Evolutionary conservation across 257 asterid species (phyloP).

Genomic region (Solanum rostratum): DNA sequence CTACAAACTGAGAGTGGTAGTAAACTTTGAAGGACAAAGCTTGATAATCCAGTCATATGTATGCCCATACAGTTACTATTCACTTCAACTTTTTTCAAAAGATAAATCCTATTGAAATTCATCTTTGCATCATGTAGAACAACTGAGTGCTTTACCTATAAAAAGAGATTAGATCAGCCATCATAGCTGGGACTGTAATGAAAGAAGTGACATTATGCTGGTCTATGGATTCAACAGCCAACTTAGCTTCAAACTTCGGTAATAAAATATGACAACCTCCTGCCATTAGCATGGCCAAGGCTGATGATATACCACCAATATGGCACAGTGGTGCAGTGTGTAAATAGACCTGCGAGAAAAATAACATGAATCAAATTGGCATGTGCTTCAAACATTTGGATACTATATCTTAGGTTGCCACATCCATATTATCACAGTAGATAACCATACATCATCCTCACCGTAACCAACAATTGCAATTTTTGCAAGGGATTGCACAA

Average conservation of each 20-base stretch:
- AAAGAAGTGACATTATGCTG: constrained; percentile 53
- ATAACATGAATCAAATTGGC: not conserved
- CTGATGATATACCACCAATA: constrained; percentile 92
- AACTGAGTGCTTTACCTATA: constrained; percentile 22
- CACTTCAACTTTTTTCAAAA: not conserved
- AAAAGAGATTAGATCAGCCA: constrained; percentile 71
- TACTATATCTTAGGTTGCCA: not conserved
- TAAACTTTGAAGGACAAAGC: not conserved
- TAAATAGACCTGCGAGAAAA: constrained; percentile 46
- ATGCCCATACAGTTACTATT: not conserved
- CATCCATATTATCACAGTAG: not conserved
- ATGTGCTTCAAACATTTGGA: not conserved
- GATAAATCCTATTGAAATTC: not conserved
- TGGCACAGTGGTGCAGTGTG: constrained; percentile 90
- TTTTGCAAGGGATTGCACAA: constrained; percentile 84
- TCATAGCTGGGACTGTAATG: constrained; percentile 85
- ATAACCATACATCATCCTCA: constrained; percentile 63
- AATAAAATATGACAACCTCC: constrained; percentile 74
- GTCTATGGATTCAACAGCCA: constrained; percentile 49
- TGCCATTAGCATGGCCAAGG: constrained; percentile 77
- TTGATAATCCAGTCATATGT: not conserved
- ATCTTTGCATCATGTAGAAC: not conserved
- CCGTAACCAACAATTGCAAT: constrained; percentile 61
- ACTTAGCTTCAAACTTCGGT: constrained; percentile 59
- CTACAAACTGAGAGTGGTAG: not conserved